Base-by-base conservation (phyloP, 208 protist genomes). In the Trypanosoma rangeli region DNA sequence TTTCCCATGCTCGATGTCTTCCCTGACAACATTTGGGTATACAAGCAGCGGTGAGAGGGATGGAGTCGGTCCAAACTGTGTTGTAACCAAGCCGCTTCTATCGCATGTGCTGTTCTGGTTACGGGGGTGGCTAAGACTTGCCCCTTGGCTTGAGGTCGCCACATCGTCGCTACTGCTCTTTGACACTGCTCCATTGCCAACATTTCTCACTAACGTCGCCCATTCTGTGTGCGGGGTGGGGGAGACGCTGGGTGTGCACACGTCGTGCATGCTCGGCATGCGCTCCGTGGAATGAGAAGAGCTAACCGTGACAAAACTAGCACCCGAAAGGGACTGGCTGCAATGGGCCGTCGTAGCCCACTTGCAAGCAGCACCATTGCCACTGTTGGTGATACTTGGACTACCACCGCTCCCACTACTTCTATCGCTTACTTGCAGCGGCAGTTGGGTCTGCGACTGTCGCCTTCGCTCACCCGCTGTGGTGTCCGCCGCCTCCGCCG, bases 111-210 rank as follows among this genome's bases (percentile, higher is more conserved):
- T 64, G 39, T 31, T 37, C 16, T 64, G 31, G 16, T 54, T 26
- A n/a, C 64, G 63, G 4, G 54, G 42, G 15, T 57, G 52, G 44
- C 71, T 76, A 28, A 65, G n/a, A 65, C 71, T 76, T n/a, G 46
- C 64, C n/a, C 71, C 71, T 56, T 70, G 58, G 42, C 64, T 76
- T 29, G 71, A 76, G 22, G 37, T 55, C 15, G 42, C 57, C 59
- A 58, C 42, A 12, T 76, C 64, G 8, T 76, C 71, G 26, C 13
- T 44, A 37, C 28, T 7, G 59, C 58, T 64, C 37, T 76, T 76
- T 24, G 31, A 66, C 31, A 1, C 57, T 10, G 24, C 33, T 0
- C 56, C 39, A 4, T 22, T 64, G n/a, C 12, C 28, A 35, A 63
- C 3, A 26, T 5, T 18, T 12, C 16, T 24, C n/a, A 24, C 60